Base-by-base conservation (phyloP, 73 alveolate genomes). In the Strombidium stylifer region DNA sequence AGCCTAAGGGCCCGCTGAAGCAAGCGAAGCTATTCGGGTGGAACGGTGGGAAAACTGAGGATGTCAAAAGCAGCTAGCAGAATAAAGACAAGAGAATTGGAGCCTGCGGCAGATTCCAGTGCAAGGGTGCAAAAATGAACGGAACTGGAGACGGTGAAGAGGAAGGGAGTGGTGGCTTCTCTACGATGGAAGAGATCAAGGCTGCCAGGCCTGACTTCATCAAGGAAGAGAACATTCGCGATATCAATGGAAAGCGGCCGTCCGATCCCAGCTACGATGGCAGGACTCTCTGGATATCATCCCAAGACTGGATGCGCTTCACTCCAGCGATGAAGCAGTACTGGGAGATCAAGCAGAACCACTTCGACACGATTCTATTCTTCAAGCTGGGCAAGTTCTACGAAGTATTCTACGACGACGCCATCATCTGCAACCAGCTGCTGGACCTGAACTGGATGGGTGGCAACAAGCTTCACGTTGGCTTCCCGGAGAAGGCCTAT, bases 401-500 rank as follows among this genome's bases (percentile, higher is more conserved):
- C 41, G 94, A 73, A 39, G 56, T 82, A 1, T 84, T 89, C 73
- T 86, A 89, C 52, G 80, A 78, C 41, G 97, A 89, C 56, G 97
- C 97, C 0, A 85, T 85, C 21, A 53, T 75, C 1, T 69, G 85
- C 16, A 76, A 83, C 28, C 42, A 51, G 32, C 36, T 84, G 3
- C 70, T 89, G 11, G 94, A 89, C 54, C 73, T 86, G 23, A 86
- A 86, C 60, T 86, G 96, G 71, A 76, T 85, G 84, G 90, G 97
- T 36, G 89, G 87, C 0, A 69, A 69, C 25, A 74, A 64, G 30
- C 26, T 62, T 4, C 97, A 88, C 69, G 93, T 85, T 30, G 97
- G 97, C 8, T 89, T 93, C 49, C 97, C 98, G 0, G 98, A 93
- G 70, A 86, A 86, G 82, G 89, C 89, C 24, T 54, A 86, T 34